Evolutionary conservation across 2,329 filamentous ascomycete species (phyloP).

Genomic region (Cladophialophora chaetospira): DNA sequence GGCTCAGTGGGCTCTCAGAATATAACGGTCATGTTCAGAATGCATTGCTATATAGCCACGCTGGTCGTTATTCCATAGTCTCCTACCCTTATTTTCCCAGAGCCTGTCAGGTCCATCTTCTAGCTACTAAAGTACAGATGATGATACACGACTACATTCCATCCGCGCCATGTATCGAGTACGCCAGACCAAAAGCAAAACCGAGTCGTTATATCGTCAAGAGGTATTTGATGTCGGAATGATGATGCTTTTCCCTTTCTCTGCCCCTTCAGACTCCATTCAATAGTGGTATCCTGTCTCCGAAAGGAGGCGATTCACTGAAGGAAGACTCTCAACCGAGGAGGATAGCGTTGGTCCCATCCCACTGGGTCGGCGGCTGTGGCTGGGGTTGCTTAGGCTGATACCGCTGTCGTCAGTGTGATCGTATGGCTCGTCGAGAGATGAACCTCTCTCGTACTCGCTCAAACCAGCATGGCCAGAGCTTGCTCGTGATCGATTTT

Average conservation of each 20-base stretch:
- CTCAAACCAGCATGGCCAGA: constrained; percentile 20
- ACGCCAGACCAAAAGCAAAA: constrained; percentile 1
- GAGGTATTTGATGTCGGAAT: neutral
- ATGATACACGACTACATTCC: constrained; percentile 6
- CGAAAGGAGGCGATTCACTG: constrained; percentile 19
- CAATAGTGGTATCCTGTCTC: constrained; percentile 21
- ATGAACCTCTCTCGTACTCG: constrained; percentile 19
- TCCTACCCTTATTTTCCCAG: neutral
- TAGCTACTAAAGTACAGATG: constrained; percentile 1
- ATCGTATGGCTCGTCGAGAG: constrained; percentile 18
- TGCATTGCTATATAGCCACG: neutral
- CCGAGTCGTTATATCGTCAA: constrained; percentile 11
- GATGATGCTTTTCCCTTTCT: neutral
- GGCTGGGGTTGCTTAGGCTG: constrained; percentile 18
- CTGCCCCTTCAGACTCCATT: neutral
- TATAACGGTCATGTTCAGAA: neutral
- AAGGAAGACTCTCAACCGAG: constrained; percentile 21
- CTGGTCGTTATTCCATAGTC: neutral
- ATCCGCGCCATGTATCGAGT: neutral
- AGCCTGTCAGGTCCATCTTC: neutral
- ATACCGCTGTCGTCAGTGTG: constrained; percentile 34
- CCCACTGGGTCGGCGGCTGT: constrained; percentile 28
- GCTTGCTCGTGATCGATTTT: constrained; percentile 24
- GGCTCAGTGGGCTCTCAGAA: neutral
- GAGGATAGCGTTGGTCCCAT: constrained; percentile 2